Conservation (phyloP, 306 rosid species). For the Cicer arietinum region DNA sequence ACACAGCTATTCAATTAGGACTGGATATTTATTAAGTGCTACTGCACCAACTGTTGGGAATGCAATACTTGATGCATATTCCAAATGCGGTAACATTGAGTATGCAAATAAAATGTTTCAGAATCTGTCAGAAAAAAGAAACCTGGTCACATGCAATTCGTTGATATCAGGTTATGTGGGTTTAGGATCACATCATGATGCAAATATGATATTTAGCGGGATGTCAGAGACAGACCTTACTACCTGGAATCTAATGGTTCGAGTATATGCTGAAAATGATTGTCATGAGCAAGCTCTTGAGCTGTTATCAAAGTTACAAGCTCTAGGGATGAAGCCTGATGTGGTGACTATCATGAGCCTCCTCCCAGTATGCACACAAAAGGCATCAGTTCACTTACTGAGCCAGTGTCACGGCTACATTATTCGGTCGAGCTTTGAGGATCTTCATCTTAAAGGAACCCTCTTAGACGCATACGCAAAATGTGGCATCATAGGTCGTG, state of each 20-base stretch:
- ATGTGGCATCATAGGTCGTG: constrained; percentile 68
- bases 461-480: constrained; percentile 85
- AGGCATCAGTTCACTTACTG: constrained; percentile 68
- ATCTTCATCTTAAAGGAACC: constrained; percentile 68
- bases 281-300: constrained; percentile 64
- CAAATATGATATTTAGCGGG: constrained; percentile 55
- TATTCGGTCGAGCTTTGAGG: constrained; percentile 63
- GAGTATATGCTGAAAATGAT: constrained; percentile 77
- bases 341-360: constrained; percentile 80
- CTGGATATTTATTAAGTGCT: constrained; percentile 55
- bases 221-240: constrained; percentile 83
- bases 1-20: constrained; percentile 69
- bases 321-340: constrained; percentile 80
- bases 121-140: constrained; percentile 60
- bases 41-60: constrained; percentile 65
- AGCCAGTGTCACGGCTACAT: constrained; percentile 84
- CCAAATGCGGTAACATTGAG: constrained; percentile 74
- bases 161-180: constrained; percentile 73
- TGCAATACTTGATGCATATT: constrained; percentile 88
- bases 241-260: constrained; percentile 89
- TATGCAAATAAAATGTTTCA: constrained; percentile 65
- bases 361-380: constrained; percentile 72
- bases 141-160: constrained; percentile 73
- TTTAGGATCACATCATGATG: constrained; percentile 65
- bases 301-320: constrained; percentile 62